These are phyloP conservation scores for Talaromyces trachyspermus DNA, from an alignment of 495 filamentous ascomycete genomes.

Conservation along the genomic window DNA sequence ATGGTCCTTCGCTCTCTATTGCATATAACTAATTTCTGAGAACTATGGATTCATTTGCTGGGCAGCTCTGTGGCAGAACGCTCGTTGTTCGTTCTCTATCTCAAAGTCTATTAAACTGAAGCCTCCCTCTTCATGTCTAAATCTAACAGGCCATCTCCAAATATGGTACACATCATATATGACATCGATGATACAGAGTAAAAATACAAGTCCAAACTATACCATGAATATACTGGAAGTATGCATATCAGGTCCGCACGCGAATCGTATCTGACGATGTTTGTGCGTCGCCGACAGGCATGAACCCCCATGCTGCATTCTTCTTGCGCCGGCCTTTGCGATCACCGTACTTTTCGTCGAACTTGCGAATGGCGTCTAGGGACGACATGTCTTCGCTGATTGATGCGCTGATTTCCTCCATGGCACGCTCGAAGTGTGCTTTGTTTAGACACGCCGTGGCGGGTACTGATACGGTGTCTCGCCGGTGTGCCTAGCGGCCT, in stretches of 20 bases:
- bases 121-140: too few relatives aligned
- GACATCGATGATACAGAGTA: not conserved
- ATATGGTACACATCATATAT: not conserved
- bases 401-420: slow-evolving; percentile 85
- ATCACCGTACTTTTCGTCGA: slow-evolving; percentile 94
- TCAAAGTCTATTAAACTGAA: too few relatives aligned
- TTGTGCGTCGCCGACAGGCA: slow-evolving; percentile 19
- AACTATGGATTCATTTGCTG: too few relatives aligned
- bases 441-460: slow-evolving; percentile 54
- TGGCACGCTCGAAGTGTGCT: slow-evolving; percentile 74
- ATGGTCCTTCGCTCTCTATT: too few relatives aligned
- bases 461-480: slow-evolving; percentile 52
- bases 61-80: too few relatives aligned
- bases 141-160: too few relatives aligned
- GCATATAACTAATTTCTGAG: too few relatives aligned
- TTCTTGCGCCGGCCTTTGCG: slow-evolving; percentile 65
- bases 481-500: slow-evolving; percentile 44
- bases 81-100: too few relatives aligned
- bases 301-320: slow-evolving; percentile 38
- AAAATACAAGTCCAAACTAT: not conserved
- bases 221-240: not conserved
- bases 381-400: slow-evolving; percentile 93
- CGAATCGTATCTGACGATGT: slow-evolving; percentile 26
- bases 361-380: slow-evolving; percentile 80
- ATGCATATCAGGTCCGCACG: slow-evolving; percentile 28